Percentiles rank a stretch among this genome's conserved stretches.
Evolutionary conservation across 495 filamentous ascomycete species (phyloP).

Genomic region (Elaphomyces granulatus): DNA sequence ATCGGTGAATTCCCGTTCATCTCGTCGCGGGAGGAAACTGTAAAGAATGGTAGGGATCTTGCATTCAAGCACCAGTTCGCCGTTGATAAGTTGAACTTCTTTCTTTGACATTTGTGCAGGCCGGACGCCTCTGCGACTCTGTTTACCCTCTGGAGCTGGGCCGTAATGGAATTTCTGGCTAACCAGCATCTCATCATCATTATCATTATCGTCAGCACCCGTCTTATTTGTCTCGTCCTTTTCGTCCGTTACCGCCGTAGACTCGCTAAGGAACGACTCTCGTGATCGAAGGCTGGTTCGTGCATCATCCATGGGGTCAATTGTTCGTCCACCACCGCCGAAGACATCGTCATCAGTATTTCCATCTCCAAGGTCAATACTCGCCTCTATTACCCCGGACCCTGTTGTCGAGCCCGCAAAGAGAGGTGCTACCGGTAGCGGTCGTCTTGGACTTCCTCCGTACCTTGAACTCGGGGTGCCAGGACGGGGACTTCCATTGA

Average conservation of each 20-base stretch:
- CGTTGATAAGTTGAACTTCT: slow-evolving; percentile 90
- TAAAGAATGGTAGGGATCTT: slow-evolving; percentile 97
- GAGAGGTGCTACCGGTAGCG: slow-evolving; percentile 84
- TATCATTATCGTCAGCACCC: slow-evolving; percentile 24
- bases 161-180: slow-evolving; percentile 56
- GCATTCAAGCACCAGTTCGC: slow-evolving; percentile 94
- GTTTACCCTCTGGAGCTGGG: slow-evolving; percentile 70
- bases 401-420: slow-evolving; percentile 41
- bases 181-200: slow-evolving; percentile 26
- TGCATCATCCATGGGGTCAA: slow-evolving; percentile 18
- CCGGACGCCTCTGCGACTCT: slow-evolving; percentile 71
- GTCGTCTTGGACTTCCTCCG: slow-evolving; percentile 67
- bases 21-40: slow-evolving; percentile 79
- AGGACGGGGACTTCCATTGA: slow-evolving; percentile 81
- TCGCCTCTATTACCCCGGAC: slow-evolving; percentile 21
- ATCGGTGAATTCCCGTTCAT: slow-evolving; percentile 94
- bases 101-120: slow-evolving; percentile 82
- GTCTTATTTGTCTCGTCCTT: slow-evolving; percentile 29
- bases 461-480: slow-evolving; percentile 82
- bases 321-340: slow-evolving; percentile 43
- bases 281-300: slow-evolving; percentile 37
- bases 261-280: slow-evolving; percentile 53
- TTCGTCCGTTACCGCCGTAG: slow-evolving; percentile 46
- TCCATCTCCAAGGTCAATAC: slow-evolving; percentile 42
- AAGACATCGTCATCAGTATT: slow-evolving; percentile 62